Evolutionary conservation across 257 asterid genomes (phyloP), one percentile per base, ranked within the genome.

Genomic region (Ligustrum vulgare): DNA sequence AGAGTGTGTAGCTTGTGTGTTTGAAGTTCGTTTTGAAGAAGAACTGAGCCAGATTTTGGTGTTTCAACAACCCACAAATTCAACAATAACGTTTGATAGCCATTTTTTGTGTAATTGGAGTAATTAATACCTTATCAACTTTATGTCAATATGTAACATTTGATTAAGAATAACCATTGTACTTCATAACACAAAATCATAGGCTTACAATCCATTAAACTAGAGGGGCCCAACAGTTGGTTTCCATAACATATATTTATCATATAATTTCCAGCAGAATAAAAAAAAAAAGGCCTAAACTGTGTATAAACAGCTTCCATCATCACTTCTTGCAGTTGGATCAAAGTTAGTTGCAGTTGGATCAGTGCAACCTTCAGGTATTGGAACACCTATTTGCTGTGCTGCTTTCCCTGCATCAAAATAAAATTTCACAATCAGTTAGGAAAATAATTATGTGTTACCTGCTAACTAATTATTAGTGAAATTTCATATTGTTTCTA

Each of bases 241-340:
- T 25, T 33, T 10, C 70, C 58, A 74, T 73, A 8, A 10, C 7
- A 36, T 28, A 28, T 28, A 28, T 28, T 36, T 36, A 10, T 35
- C 32, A 2, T 11, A 16, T 49, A 34, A 22, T 33, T 32, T 76
- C 41, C 64, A 60, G 36, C 41, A 34, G 31, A 28, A 28, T 28
- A 11, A 22, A 5, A 31, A 35, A 60, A 60, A 37, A 43, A 35
- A 13, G 25, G 34, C 64, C 75, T 80, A 82, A 6, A 76, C 0
- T 72, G 33, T 36, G 75, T 86, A 89, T 31, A n/a, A 3, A 70
- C 86, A 91, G 84, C 81, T 84, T 43, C 91, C 89, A 80, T 86
- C 86, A 70, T 91, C 92, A 49, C 96, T 86, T 76, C 93, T 89
- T 25, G 89, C 87, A 63, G 94, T 84, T 2, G 92, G 94, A 81